phyloP scores from a whole-genome alignment of 2,329 filamentous ascomycete genomes.

The Fusarium equiseti region DNA sequence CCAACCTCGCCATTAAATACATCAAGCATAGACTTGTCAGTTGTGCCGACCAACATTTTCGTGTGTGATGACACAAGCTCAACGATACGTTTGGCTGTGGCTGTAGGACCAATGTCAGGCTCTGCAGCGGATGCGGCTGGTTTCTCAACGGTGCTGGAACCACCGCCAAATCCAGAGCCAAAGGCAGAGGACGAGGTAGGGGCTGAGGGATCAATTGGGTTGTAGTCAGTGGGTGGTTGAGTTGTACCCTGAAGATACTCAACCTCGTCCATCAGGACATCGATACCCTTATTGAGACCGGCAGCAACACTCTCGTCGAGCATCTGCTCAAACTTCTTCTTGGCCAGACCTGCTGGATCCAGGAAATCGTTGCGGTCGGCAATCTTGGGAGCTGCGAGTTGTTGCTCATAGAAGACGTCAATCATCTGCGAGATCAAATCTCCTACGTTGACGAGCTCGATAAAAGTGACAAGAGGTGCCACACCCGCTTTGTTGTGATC shows the following conservation, averaged over 20 bases:
- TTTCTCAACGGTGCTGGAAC: constrained; percentile 39
- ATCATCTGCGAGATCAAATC: constrained; percentile 99
- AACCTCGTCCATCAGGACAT: constrained; percentile 98
- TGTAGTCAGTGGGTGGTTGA: constrained; percentile 89
- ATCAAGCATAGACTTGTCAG: constrained; percentile 97
- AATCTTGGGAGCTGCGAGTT: constrained; percentile 84
- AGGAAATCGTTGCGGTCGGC: constrained; percentile 95
- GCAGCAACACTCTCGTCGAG: constrained; percentile 96
- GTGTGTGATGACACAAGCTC: constrained; percentile 90
- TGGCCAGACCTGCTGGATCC: constrained; percentile 89
- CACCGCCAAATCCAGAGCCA: constrained; percentile 25
- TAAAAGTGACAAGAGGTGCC: constrained; percentile 91
- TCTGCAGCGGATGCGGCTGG: constrained; percentile 52
- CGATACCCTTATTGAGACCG: constrained; percentile 96
- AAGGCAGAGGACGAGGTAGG: constrained; percentile 36
- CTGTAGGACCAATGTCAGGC: constrained; percentile 74
- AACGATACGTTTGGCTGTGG: constrained; percentile 83
- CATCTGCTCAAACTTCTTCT: constrained; percentile 99
- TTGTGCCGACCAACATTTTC: constrained; percentile 91
- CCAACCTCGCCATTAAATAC: constrained; percentile 99
- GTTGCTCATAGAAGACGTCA: constrained; percentile 98
- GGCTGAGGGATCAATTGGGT: constrained; percentile 66
- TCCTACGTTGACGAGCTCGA: constrained; percentile 97
- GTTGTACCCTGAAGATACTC: constrained; percentile 94
- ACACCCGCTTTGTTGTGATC: constrained; percentile 80